Conservation (phyloP, 106 monocot species). For the Cymbidium sinense region DNA sequence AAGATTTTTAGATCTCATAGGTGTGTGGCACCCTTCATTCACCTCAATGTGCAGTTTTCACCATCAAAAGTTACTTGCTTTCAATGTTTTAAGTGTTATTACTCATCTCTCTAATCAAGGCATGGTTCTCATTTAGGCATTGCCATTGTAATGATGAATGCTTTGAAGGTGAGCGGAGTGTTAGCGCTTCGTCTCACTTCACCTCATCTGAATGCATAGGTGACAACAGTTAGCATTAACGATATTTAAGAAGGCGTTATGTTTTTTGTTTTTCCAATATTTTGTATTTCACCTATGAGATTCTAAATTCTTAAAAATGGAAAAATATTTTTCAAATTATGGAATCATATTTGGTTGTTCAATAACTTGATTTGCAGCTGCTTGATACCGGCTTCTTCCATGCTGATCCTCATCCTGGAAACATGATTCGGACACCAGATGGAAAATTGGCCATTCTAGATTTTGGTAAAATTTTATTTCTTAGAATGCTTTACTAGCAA, state of each 20-base stretch:
- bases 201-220: background rate
- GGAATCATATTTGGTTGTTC: slow-evolving; percentile 9
- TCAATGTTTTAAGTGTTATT: no score
- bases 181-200: background rate
- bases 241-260: background rate
- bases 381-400: slow-evolving; percentile 99
- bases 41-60: no score
- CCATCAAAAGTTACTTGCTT: no score
- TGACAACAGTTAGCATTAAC: background rate
- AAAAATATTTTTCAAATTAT: background rate
- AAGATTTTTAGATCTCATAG: no score
- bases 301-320: background rate
- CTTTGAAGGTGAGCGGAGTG: background rate
- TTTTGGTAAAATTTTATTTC: slow-evolving; percentile 61
- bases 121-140: background rate
- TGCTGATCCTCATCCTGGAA: slow-evolving; percentile 99
- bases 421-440: slow-evolving; percentile 99
- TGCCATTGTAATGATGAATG: background rate
- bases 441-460: slow-evolving; percentile 97
- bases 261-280: background rate
- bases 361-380: slow-evolving; percentile 43
- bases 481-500: background rate
- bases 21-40: no score
- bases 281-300: background rate
- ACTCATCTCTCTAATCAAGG: background rate